phyloP scores from a whole-genome alignment of 1,284 basidiomycete genomes.

The Garcileccinum viscosum region DNA sequence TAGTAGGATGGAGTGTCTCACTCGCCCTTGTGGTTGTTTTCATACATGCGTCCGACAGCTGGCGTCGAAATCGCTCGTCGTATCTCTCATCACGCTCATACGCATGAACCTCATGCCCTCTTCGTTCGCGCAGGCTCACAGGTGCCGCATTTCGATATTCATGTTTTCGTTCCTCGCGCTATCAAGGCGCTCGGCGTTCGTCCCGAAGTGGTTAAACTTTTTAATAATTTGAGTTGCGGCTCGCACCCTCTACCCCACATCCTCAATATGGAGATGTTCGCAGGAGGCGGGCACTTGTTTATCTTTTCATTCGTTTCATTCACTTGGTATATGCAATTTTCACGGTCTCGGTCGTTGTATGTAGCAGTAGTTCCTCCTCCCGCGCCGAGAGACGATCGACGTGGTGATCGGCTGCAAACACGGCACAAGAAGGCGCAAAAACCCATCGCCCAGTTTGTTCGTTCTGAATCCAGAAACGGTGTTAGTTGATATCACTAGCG shows the following conservation, averaged over 20 bases:
- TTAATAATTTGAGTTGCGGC: slow-evolving; percentile 30
- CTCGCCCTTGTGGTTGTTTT: slow-evolving; percentile 11
- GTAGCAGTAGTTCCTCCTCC: background rate
- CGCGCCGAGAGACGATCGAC: slow-evolving; percentile 1
- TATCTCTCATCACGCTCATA: background rate
- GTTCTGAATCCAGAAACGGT: slow-evolving; percentile 15
- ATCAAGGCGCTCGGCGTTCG: background rate
- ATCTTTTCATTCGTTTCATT: background rate
- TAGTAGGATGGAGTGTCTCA: slow-evolving; percentile 40
- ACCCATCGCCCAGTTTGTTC: slow-evolving; percentile 15
- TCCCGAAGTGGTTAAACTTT: slow-evolving; percentile 30
- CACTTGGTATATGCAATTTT: background rate
- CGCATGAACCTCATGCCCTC: background rate
- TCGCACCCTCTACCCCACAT: slow-evolving; percentile 20
- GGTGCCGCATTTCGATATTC: background rate
- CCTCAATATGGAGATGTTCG: slow-evolving; percentile 12
- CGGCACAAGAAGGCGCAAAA: background rate
- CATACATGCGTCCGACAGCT: slow-evolving; percentile 8
- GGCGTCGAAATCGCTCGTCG: background rate
- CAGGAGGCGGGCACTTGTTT: background rate
- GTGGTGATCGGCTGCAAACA: background rate
- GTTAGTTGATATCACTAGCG: background rate
- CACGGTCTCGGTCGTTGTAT: background rate
- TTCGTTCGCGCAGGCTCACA: background rate
- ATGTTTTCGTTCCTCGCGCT: background rate